Base-by-base conservation (phyloP, 192 early-diverging fungal genomes). In the Piromyces sp. region DNA sequence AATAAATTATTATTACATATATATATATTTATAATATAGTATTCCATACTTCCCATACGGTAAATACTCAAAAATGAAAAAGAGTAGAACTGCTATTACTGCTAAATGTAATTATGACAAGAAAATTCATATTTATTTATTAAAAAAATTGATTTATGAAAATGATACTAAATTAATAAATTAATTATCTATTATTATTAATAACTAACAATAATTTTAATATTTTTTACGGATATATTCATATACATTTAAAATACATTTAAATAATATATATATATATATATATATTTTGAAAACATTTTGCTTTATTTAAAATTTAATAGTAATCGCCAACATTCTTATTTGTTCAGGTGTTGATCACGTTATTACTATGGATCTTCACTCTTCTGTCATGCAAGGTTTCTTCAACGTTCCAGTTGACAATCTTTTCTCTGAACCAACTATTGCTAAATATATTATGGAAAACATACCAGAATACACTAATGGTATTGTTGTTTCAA, bases 11-110 rank as follows among this genome's bases (percentile, higher is more conserved):
- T 33, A 33, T 33, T 33, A 6, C 3, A 33, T 33, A 33, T 51
- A 17, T 51, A 17, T 22, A 22, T 22, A 22, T 22, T 22, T 51
- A 22, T 22, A 13, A 13, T 30, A 33, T 79, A 90, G 89, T 30
- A 91, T 99, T 84, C 97, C 97, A 81, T 99, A 96, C 85, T 96
- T 96, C 83, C 97, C 97, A 29, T 99, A 99, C 89, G 94, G 93
- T 30, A 96, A 96, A 88, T 96, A 98, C 86, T 93, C 92, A 87
- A 99, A 99, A 90, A 99, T 97, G 93, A 96, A 99, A 87, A 99
- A 98, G 91, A 91, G 92, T 58, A 94, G 97, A 87, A 95, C 94
- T 14, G 93, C 96, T 42, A 97, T 99, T 83, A 94, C 96, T 31
- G 96, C 96, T 81, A 99, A 99, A 87, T 86, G 92, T 90, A 88